Base-by-base conservation (phyloP, 768 basidiomycete genomes). In the Mycena maculata region DNA sequence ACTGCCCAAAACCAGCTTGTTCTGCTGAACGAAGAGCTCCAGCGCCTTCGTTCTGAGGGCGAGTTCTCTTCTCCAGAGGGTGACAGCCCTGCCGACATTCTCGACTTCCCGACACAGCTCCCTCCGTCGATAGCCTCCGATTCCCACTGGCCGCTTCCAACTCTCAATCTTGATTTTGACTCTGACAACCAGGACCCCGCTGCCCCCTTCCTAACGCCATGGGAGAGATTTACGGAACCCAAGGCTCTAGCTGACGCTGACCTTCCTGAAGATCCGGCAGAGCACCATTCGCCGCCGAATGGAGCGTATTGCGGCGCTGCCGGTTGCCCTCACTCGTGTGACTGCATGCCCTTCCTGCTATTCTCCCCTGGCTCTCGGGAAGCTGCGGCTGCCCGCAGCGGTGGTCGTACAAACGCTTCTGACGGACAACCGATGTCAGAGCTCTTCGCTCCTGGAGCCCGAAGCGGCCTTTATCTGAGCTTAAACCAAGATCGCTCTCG, bases 271-370 rank as follows among this genome's bases (percentile, higher is more conserved):
- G 60, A 62, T 48, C 52, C 61, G 60, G 31, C 44, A 13, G 16
- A 11, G 3, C 25, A 60, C 31, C 31, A 12, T 25, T 5, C 44
- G 18, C 33, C 13, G 44, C 52, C 64, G 5, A 60, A 52, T 16
- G 23, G 56, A 42, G 57, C 23, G 18, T 63, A 60, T 10, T 73
- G 71, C 48, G 72, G 72, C 31, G 70, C 69, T 25, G 74, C 70
- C 15, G 69, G 70, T 52, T 73, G 70, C 62, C 74, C 74, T n/a
- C 63, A 67, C 47, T 68, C 70, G 23, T 73, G 70, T 36, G 58
- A 68, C 13, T 71, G 68, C 22, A 41, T 54, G 63, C 66, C 70
- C 30, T 59, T 64, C 25, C n/a, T 58, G 16, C 67, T 69, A 13
- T 68, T 63, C 61, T 69, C 68, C 0, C 66, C 68, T 38, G 65